Evolutionary conservation across 192 early-diverging fungal species (phyloP).

Genomic region (Coemansia reversa): DNA sequence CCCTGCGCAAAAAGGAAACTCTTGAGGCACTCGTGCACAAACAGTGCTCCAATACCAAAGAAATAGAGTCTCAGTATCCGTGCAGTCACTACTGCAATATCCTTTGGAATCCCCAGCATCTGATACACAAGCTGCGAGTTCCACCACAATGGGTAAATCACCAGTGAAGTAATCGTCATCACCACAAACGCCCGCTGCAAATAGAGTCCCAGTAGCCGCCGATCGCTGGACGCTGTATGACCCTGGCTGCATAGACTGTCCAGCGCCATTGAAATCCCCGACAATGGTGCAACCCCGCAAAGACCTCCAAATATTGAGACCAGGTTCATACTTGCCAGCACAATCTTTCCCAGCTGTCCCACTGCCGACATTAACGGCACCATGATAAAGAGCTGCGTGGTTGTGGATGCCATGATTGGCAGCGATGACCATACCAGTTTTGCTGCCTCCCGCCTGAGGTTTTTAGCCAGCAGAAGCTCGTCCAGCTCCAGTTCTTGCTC

Average conservation of each 20-base stretch:
- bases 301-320: slow-evolving; percentile 71
- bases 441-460: slow-evolving; percentile 14
- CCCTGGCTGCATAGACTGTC: slow-evolving; percentile 77
- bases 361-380: slow-evolving; percentile 50
- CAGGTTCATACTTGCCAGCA: slow-evolving; percentile 69
- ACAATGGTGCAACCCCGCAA: slow-evolving; percentile 63
- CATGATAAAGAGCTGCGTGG: slow-evolving; percentile 39
- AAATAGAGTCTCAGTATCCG: slow-evolving; percentile 65
- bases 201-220: slow-evolving; percentile 64
- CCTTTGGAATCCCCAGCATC: slow-evolving; percentile 52
- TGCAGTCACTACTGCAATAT: slow-evolving; percentile 67
- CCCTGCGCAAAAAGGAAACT: slow-evolving; percentile 88
- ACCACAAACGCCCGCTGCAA: slow-evolving; percentile 80
- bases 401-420: slow-evolving; percentile 39
- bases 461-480: slow-evolving; percentile 9
- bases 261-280: slow-evolving; percentile 68
- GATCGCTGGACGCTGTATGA: slow-evolving; percentile 65
- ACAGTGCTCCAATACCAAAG: slow-evolving; percentile 65
- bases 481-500: slow-evolving; percentile 1
- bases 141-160: slow-evolving; percentile 64
- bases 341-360: slow-evolving; percentile 60
- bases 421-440: slow-evolving; percentile 27
- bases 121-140: slow-evolving; percentile 32
- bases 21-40: slow-evolving; percentile 81
- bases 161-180: slow-evolving; percentile 61